A percentile compares a stretch with the other conserved stretches of the same genome.
Conservation (phyloP, 352 stramenopile genomes). For the Phytophthora multivora region DNA sequence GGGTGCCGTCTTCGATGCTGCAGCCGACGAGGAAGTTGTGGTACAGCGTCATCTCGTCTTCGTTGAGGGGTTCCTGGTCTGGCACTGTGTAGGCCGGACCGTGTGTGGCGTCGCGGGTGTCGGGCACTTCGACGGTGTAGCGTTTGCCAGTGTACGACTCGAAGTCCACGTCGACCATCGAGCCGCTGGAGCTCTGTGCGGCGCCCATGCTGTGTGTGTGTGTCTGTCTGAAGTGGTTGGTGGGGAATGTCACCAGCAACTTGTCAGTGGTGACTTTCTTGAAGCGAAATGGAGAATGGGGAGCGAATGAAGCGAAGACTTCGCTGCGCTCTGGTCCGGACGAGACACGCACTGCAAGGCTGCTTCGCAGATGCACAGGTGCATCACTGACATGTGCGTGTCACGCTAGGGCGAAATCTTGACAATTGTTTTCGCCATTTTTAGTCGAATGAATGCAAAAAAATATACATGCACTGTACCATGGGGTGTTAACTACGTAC, state of each 20-base stretch:
- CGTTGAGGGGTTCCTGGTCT: constrained; percentile 13
- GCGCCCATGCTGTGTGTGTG: constrained; percentile 40
- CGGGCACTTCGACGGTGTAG: constrained; percentile 32
- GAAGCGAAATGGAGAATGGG: constrained; percentile 9
- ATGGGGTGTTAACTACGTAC: too few species aligned
- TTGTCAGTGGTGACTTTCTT: neutral
- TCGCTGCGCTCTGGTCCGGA: neutral
- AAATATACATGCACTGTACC: too few species aligned
- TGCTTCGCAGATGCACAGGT: constrained; percentile 3
- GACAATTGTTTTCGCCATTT: neutral
- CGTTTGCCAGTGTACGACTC: constrained; percentile 28
- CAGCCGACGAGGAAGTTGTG: constrained; percentile 38
- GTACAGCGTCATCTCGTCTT: constrained; percentile 33
- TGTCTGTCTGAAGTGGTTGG: neutral
- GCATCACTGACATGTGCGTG: neutral
- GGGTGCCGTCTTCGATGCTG: constrained; percentile 18
- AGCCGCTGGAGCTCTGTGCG: constrained; percentile 33
- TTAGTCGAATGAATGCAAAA: too few species aligned
- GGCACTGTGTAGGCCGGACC: constrained; percentile 27
- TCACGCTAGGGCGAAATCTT: constrained; percentile 3
- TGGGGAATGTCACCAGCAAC: neutral
- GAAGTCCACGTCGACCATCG: constrained; percentile 54
- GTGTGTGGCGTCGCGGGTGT: constrained; percentile 27
- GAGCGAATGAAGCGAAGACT: neutral
- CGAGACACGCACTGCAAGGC: constrained; percentile 8